Evolutionary conservation across 352 stramenopile genomes (phyloP).

Genomic region (Phytophthora cactorum): DNA sequence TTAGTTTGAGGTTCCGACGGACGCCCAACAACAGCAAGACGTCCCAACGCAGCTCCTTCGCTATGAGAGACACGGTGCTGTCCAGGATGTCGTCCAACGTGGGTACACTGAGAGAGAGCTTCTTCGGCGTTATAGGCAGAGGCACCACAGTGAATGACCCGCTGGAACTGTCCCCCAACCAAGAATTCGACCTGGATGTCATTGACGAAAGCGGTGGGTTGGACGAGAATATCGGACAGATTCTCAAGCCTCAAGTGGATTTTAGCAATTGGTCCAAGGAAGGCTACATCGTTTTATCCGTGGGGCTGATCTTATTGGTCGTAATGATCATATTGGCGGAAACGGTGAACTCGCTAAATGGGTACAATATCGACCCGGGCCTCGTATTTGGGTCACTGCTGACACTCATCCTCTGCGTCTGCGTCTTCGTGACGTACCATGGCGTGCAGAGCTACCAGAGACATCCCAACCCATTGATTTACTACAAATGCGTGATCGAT

Average conservation of each 20-base stretch:
- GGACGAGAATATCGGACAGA: conserved; percentile 61
- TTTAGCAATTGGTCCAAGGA: conserved; percentile 57
- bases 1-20: conserved; percentile 39
- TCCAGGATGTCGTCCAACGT: conserved; percentile 54
- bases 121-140: conserved; percentile 54
- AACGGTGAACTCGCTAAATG: conserved; percentile 63
- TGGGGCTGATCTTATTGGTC: conserved; percentile 54
- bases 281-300: conserved; percentile 48
- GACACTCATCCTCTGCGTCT: conserved; percentile 68
- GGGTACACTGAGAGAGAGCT: conserved; percentile 57
- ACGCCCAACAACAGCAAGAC: conserved; percentile 44
- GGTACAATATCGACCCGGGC: conserved; percentile 83
- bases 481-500: conserved; percentile 85
- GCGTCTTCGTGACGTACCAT: conserved; percentile 84
- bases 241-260: conserved; percentile 53
- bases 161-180: conserved; percentile 63
- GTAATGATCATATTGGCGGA: conserved; percentile 48
- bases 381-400: conserved; percentile 80
- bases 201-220: conserved; percentile 79
- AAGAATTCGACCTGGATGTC: conserved; percentile 79
- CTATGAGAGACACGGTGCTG: conserved; percentile 39
- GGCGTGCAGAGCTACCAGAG: conserved; percentile 77
- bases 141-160: conserved; percentile 43
- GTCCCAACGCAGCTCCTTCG: conserved; percentile 43
- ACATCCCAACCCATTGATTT: conserved; percentile 85